A percentile compares a stretch with the other conserved stretches of the same genome.
These are phyloP conservation scores for Leersia perrieri DNA, from an alignment of 176 grass and related monocot genomes.

Conservation along the genomic window DNA sequence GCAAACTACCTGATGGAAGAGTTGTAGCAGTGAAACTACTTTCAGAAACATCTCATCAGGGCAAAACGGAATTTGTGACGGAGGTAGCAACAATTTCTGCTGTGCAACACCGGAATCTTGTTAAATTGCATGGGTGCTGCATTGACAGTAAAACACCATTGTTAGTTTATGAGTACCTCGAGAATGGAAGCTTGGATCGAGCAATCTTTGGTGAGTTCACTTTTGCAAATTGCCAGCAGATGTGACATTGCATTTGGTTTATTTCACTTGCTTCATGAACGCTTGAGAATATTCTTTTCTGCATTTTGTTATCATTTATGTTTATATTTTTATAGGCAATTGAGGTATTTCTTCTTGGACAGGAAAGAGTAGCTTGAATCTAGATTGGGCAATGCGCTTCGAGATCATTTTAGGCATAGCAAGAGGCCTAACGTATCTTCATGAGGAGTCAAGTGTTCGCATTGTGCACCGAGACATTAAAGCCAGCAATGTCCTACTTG, in stretches of 20 bases:
- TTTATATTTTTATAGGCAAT: too few species aligned
- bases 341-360: not conserved
- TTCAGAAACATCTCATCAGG: slow-evolving; percentile 48
- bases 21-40: slow-evolving; percentile 51
- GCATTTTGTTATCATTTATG: not conserved
- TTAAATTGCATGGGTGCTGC: slow-evolving; percentile 52
- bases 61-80: slow-evolving; percentile 49
- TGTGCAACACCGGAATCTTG: slow-evolving; percentile 49
- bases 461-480: slow-evolving; percentile 81
- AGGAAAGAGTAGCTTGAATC: slow-evolving; percentile 36
- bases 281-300: not conserved
- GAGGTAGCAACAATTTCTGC: slow-evolving; percentile 42
- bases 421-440: slow-evolving; percentile 57
- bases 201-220: slow-evolving; percentile 49
- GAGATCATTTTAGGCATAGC: slow-evolving; percentile 61
- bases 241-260: not conserved
- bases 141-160: slow-evolving; percentile 46
- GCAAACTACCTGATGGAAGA: slow-evolving; percentile 49
- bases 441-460: slow-evolving; percentile 59
- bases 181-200: slow-evolving; percentile 69
- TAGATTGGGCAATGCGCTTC: slow-evolving; percentile 54
- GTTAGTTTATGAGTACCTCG: slow-evolving; percentile 72
- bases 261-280: not conserved
- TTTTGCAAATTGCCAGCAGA: not conserved
- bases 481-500: slow-evolving; percentile 64